Evolutionary conservation across 148 eudicot species (phyloP), one percentile per base, ranked within the genome.

Genomic region (Vaccinium macrocarpon): DNA sequence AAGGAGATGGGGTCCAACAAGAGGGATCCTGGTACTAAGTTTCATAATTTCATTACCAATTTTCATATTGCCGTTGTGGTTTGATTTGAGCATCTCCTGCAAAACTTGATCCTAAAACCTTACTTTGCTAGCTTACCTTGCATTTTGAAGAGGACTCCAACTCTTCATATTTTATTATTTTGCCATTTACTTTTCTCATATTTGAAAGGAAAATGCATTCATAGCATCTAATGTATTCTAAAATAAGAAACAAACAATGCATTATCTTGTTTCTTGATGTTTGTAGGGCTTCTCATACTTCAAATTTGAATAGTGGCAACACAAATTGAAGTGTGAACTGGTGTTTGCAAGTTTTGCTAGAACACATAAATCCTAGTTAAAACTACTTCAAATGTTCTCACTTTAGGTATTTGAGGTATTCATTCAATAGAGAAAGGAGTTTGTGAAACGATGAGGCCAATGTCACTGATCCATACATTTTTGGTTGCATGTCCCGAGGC

Each of bases 1-100:
- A 85, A 77, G 21, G 48, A 68, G 18, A 10, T 71, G 11, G 23
- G 80, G 80, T 79, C 86, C 86, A 83, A 8, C 21, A 73, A 78
- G 42, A 21, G 56, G 70, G 75, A 76, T 66, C 35, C 35, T 48
- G 25, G 19, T 15, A 56, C 1, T 56, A 32, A 42, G 46, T 42
- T 42, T 42, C 46, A 5, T 42, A 81, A 53, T 46, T 74, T 85
- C 48, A 55, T 57, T 55, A 75, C 51, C 6, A 27, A 16, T 77
- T 71, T 52, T 52, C 38, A 27, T 52, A 38, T 78, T 21, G n/a
- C 70, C 68, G 53, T 55, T 68, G 74, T 59, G 9, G 79, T 32
- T 38, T 74, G 80, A 72, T 48, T 80, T 27, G 35, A 66, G 15
- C 72, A 66, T 25, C 35, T 66, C 72, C 35, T 8, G 68, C 4